Evolutionary conservation across 1,139 yeast genomes (phyloP), one percentile per base, ranked within the genome.

Genomic region (Yamadazyma dendronema): DNA sequence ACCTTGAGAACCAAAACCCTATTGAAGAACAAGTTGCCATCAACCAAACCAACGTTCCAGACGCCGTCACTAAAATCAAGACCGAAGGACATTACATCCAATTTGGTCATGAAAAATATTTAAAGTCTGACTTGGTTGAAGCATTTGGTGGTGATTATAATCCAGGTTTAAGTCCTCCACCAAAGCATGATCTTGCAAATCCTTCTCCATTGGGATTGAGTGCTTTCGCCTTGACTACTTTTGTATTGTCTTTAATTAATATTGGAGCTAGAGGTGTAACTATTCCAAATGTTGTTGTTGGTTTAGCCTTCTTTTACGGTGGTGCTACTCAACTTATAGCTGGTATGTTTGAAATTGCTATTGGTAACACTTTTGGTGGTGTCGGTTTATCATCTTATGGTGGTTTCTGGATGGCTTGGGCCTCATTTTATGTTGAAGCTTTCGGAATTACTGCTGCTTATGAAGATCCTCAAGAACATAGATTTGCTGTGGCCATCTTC

Each of bases 291-390:
- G 49, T 62, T 39, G 66, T 62, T 11, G 64, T 79, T 47, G 95
- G 95, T 12, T 64, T 81, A 38, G 95, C 95, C 1, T 74, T 77
- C 54, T 88, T 88, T 61, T 88, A 88, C 61, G 95, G 95, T 39
- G 96, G 96, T n/a, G 62, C 79, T 11, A 78, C 85, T 34, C 95
- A 86, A 58, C 60, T 68, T 35, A 51, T 69, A 72, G 94, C 95
- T 19, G 89, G 88, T 40, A 76, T 83, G 79, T 82, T 84, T 76
- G 88, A 81, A 54, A 71, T 82, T 50, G 83, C 84, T 16, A 66
- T 74, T 30, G 95, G 89, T 53, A 87, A 88, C 67, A 81, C 96
- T 38, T 89, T 88, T 69, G 96, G 95, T 79, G 96, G 88, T 42
- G 77, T 86, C 37, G 95, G 95, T 3, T 72, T 88, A 42, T 65